A percentile compares a stretch with the other conserved stretches of the same genome.
Evolutionary conservation across 495 filamentous ascomycete genomes (phyloP).

Genomic region (Penicillium canariense): DNA sequence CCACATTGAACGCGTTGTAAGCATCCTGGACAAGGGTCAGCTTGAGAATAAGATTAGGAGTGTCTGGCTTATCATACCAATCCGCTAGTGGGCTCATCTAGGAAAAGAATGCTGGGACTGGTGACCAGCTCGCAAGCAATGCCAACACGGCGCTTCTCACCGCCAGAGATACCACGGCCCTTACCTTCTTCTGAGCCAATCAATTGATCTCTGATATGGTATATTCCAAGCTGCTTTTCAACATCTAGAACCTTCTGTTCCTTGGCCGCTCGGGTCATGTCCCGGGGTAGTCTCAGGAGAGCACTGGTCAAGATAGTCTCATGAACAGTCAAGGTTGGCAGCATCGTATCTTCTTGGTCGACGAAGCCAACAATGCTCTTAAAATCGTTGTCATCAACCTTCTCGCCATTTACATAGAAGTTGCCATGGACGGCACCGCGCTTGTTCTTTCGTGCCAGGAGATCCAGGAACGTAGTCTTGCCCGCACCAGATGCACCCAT

Average conservation of each 20-base stretch:
- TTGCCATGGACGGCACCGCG: slow-evolving; percentile 73
- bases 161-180: slow-evolving; percentile 92
- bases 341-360: slow-evolving; percentile 97
- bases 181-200: slow-evolving; percentile 98
- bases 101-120: slow-evolving; percentile 93
- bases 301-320: slow-evolving; percentile 97
- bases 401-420: slow-evolving; percentile 93
- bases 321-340: slow-evolving; percentile 94
- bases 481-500: slow-evolving; percentile 98
- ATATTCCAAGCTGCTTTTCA: slow-evolving; percentile 90
- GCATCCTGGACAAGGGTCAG: slow-evolving; percentile 55
- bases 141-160: slow-evolving; percentile 92
- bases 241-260: slow-evolving; percentile 89
- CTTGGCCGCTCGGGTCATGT: slow-evolving; percentile 85
- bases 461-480: slow-evolving; percentile 96
- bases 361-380: slow-evolving; percentile 93
- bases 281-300: slow-evolving; percentile 79
- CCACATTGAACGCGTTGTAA: slow-evolving; percentile 94
- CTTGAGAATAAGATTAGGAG: not conserved
- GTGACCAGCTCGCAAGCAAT: slow-evolving; percentile 98
- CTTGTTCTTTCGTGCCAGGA: slow-evolving; percentile 97
- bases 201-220: slow-evolving; percentile 84
- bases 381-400: slow-evolving; percentile 80
- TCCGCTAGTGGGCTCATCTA: slow-evolving; percentile 95
- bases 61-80: slow-evolving; percentile 43